Evolutionary conservation across 1,284 basidiomycete genomes (phyloP).

Genomic region (Volvariella volvacea): DNA sequence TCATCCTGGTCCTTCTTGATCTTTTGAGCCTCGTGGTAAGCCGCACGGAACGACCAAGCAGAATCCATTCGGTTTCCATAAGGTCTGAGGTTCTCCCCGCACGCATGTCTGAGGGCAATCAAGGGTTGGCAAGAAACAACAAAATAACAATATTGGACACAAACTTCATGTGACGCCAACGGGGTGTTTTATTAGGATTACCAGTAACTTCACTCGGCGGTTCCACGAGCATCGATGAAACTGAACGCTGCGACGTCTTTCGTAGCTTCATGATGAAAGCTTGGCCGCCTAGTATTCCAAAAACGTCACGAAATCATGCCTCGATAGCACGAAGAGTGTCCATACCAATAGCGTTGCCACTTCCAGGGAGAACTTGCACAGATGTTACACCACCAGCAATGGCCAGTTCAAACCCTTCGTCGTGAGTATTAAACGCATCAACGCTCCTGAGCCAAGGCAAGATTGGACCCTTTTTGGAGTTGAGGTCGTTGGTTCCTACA

Average conservation of each 20-base stretch:
- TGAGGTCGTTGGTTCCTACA: conserved; percentile 43
- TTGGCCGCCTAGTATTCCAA: conserved; percentile 45
- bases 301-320: not conserved
- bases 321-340: not conserved
- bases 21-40: conserved; percentile 62
- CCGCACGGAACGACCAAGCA: conserved; percentile 54
- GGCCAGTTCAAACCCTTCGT: conserved; percentile 39
- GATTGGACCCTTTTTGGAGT: conserved; percentile 51
- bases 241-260: conserved; percentile 46
- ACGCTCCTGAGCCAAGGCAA: conserved; percentile 48
- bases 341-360: conserved; percentile 54
- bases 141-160: conserved; percentile 9
- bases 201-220: conserved; percentile 39
- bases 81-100: conserved; percentile 42
- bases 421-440: conserved; percentile 47
- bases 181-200: conserved; percentile 18
- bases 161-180: conserved; percentile 62
- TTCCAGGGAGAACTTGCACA: conserved; percentile 43
- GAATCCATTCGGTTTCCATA: conserved; percentile 55
- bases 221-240: conserved; percentile 60
- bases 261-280: conserved; percentile 66
- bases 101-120: conserved; percentile 43
- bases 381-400: conserved; percentile 50
- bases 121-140: conserved; percentile 1
- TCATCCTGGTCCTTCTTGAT: conserved; percentile 67